phyloP scores from a whole-genome alignment of 2,329 filamentous ascomycete genomes.

The Ceratocystis albifundus region DNA sequence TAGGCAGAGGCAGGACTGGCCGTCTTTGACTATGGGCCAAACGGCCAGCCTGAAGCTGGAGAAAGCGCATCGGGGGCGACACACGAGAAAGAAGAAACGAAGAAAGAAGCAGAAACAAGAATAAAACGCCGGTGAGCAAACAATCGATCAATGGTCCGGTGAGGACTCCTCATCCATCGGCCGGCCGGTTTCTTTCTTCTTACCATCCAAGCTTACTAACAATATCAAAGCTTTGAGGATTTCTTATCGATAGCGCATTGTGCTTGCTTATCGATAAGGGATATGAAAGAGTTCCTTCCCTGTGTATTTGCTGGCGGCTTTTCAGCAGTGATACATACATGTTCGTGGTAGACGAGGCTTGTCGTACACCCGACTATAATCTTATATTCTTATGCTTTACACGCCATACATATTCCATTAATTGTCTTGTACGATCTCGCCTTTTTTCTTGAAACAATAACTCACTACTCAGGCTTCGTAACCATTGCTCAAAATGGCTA shows the following conservation, averaged over 20 bases:
- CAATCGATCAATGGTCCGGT: not conserved
- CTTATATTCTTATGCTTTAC: not conserved
- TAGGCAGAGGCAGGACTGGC: not conserved
- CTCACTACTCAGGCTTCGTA: not conserved
- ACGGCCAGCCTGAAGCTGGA: conserved; percentile 7
- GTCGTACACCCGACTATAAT: no score
- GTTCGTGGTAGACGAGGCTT: no score
- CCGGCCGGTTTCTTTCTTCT: not conserved
- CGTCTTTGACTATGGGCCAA: not conserved
- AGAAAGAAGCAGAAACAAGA: not conserved
- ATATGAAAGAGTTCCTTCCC: not conserved
- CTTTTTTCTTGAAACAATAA: no score
- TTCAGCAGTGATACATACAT: not conserved
- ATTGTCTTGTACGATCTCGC: no score
- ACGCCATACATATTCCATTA: not conserved
- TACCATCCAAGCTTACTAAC: not conserved
- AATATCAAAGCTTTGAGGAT: not conserved
- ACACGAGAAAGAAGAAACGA: not conserved
- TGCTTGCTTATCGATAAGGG: conserved; percentile 14
- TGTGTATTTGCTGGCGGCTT: not conserved
- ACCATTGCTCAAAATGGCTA: conserved; percentile 13
- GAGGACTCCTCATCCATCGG: not conserved
- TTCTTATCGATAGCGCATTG: conserved; percentile 14
- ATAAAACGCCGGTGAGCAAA: not conserved
- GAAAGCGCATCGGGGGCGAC: not conserved